phyloP scores from a whole-genome alignment of 495 filamentous ascomycete species.

The Aspergillus incahuasiensis region DNA sequence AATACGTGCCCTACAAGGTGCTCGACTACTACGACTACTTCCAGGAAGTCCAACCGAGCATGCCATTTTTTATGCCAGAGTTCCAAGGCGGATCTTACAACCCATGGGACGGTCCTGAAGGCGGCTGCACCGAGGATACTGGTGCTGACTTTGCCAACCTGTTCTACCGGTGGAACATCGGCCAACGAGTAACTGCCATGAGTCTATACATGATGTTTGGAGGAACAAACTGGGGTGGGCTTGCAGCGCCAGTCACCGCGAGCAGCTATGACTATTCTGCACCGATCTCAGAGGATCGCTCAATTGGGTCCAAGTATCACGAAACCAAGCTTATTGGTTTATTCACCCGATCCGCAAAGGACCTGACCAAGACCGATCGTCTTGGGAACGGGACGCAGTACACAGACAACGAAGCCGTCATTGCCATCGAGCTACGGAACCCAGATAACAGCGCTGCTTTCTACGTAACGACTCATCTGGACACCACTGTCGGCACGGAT shows the following conservation, averaged over 20 bases:
- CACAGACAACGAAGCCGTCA: constrained; percentile 43
- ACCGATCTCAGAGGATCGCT: constrained; percentile 55
- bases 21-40: constrained; percentile 55
- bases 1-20: constrained; percentile 48
- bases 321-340: constrained; percentile 56
- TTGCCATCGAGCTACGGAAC: constrained; percentile 50
- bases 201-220: constrained; percentile 60
- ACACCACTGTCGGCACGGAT: constrained; percentile 39
- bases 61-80: constrained; percentile 57
- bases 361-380: constrained; percentile 50
- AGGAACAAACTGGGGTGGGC: constrained; percentile 53
- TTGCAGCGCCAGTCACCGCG: constrained; percentile 43
- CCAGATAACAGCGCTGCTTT: constrained; percentile 51
- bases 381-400: constrained; percentile 56
- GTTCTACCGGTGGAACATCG: constrained; percentile 56
- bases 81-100: constrained; percentile 63
- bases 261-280: constrained; percentile 59
- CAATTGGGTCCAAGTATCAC: constrained; percentile 53
- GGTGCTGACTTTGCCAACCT: constrained; percentile 53
- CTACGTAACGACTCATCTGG: constrained; percentile 51
- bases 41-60: constrained; percentile 43
- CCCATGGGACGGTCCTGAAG: constrained; percentile 56
- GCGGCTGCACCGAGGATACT: constrained; percentile 44
- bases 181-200: constrained; percentile 48
- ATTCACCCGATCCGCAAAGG: constrained; percentile 50